Evolutionary conservation across 2,329 filamentous ascomycete genomes (phyloP), one percentile per base, ranked within the genome.

Genomic region (Venturia carpophila): DNA sequence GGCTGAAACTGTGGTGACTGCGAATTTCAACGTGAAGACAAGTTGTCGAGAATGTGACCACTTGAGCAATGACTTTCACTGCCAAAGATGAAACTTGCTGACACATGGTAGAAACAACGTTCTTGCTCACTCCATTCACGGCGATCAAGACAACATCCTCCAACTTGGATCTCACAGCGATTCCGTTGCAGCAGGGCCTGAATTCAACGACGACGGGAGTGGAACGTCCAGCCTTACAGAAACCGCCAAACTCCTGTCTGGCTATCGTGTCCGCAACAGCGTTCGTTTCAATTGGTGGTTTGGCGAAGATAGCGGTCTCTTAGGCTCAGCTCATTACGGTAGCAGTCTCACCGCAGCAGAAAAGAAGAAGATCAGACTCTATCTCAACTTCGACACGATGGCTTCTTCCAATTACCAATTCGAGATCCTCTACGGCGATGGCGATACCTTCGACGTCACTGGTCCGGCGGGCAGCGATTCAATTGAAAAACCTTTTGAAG

Each of bases 1-100:
- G 66, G 73, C 76, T 10, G 76, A 77, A 37, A 73, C 76, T 3
- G 71, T 70, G 0, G 71, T 80, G 1, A 72, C 71, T 6, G 78
- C 71, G 7, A 70, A 69, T 3, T 69, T 83, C 15, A 70, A 75
- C 42, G 77, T 84, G 7, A 64, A 37, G n/a, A 30, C 52, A 10
- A 27, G 71, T 79, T 60, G 76, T 78, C 39, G 69, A 77, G 64
- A 71, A 79, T 68, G 74, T 77, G 15, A 79, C 78, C 0, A 83
- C 82, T 67, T 72, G 71, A 66, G 68, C 19, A 21, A 5, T 17
- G 11, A 11, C n/a, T 2, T 10, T 60, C 52, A 9, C 21, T 13
- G 52, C 7, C 27, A 15, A 11, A 9, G 1, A 37, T 34, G 19
- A 7, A 11, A n/a, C 19, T 11, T 58, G 52, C 30, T 58, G 17